These are phyloP conservation scores for Penicillium vulpinum DNA, from an alignment of 2,329 filamentous ascomycete genomes.

Conservation along the genomic window DNA sequence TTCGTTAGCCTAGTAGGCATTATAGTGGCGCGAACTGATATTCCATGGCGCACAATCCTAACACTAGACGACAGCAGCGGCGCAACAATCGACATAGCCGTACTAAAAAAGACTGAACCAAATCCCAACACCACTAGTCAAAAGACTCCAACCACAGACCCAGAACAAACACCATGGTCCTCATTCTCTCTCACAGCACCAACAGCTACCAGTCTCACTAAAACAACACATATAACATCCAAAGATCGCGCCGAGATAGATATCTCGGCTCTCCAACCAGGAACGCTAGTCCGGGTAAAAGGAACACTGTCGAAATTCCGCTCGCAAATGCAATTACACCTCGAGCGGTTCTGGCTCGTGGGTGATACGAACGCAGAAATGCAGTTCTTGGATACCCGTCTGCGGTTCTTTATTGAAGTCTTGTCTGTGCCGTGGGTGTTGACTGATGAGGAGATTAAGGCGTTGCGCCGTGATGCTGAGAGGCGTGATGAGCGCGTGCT, in stretches of 20 bases:
- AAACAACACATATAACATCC: slow-evolving; percentile 24
- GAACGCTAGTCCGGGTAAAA: slow-evolving; percentile 57
- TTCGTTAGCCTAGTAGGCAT: slow-evolving; percentile 72
- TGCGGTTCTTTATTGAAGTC: slow-evolving; percentile 51
- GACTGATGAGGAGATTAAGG: slow-evolving; percentile 43
- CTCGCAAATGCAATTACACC: slow-evolving; percentile 52
- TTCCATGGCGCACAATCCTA: slow-evolving; percentile 54
- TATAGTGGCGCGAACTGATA: slow-evolving; percentile 62
- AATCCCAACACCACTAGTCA: slow-evolving; percentile 19
- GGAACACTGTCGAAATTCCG: slow-evolving; percentile 57
- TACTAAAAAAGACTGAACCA: slow-evolving; percentile 34
- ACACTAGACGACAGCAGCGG: slow-evolving; percentile 64
- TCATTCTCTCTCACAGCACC: neutral
- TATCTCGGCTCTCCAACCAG: slow-evolving; percentile 49
- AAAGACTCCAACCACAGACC: slow-evolving; percentile 25
- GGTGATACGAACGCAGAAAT: slow-evolving; percentile 57
- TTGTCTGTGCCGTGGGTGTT: slow-evolving; percentile 57
- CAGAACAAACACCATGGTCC: neutral
- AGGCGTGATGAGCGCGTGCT: slow-evolving; percentile 40
- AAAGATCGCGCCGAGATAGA: slow-evolving; percentile 44
- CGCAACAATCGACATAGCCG: slow-evolving; percentile 56
- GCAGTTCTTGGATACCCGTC: slow-evolving; percentile 53
- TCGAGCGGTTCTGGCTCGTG: slow-evolving; percentile 55
- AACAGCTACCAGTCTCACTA: neutral
- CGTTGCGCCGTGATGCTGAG: slow-evolving; percentile 44